These are phyloP conservation scores for Rutidosis leptorrhynchoides DNA, from an alignment of 129 eudicot species.

Conservation along the genomic window DNA sequence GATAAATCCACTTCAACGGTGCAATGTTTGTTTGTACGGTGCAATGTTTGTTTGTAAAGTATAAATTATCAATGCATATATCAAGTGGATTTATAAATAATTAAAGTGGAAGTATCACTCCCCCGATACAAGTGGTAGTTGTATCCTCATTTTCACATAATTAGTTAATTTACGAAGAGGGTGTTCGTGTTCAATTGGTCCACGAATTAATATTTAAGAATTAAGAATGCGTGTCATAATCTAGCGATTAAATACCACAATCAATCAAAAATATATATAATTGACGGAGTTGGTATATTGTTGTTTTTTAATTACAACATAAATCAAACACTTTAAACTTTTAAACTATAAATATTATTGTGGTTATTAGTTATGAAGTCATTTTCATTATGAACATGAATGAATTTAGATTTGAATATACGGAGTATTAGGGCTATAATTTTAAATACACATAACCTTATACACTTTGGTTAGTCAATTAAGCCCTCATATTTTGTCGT, in stretches of 20 bases:
- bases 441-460: too few species aligned
- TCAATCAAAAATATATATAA: conserved; percentile 2
- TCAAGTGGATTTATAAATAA: too few species aligned
- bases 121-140: conserved; percentile 26
- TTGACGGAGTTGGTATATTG: conserved; percentile 5
- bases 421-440: too few species aligned
- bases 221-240: conserved; percentile 9
- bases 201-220: neutral
- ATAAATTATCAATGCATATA: too few species aligned
- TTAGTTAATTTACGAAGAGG: neutral
- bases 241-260: conserved; percentile 1
- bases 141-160: neutral
- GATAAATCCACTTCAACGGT: too few species aligned
- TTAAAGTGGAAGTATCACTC: too few species aligned
- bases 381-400: too few species aligned
- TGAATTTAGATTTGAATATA: too few species aligned
- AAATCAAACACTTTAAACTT: conserved; percentile 8
- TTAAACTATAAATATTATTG: neutral
- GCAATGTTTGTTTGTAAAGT: too few species aligned
- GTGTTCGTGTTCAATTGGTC: conserved; percentile 7
- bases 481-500: too few species aligned
- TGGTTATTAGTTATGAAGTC: conserved; percentile 28
- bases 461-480: too few species aligned
- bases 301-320: conserved; percentile 9
- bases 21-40: too few species aligned